Evolutionary conservation across 192 early-diverging fungal genomes (phyloP), one percentile per base, ranked within the genome.

Genomic region (Podila epicladia): DNA sequence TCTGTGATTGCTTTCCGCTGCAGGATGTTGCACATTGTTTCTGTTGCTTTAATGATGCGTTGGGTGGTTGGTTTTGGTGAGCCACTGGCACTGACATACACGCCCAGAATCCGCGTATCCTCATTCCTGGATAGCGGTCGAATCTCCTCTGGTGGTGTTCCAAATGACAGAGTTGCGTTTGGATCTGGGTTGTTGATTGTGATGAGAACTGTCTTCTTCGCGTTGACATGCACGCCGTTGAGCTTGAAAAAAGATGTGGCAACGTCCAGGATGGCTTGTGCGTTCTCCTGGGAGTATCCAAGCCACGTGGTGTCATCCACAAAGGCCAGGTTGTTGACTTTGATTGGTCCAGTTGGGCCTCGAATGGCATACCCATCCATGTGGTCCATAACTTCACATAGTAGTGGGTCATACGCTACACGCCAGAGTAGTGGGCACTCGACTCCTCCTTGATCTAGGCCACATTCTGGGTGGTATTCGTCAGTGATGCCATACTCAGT

Each of bases 361-460:
- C 24, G 19, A 5, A 55, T 24, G 53, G 0, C 24, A 5, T 55
- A 55, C 6, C 53, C 53, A 29, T 29, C 8, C 26, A 24, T 0
- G 28, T 31, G 1, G 12, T 60, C 59, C 29, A 17, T 24, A 2
- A 60, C 45, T 41, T n/a, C 45, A n/a, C 38, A 64, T 0, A 75
- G 63, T 20, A 75, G 62, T 0, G 67, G 22, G 62, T 69, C 74
- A 31, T 75, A 75, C 0, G 62, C 74, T 0, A 75, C 15, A 0
- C 74, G 9, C 74, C 74, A 69, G 0, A 75, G 29, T 2, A 75
- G 55, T 32, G 74, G 74, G n/a, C 62, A 69, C 33, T 75, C 74
- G 0, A 75, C 67, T 22, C 74, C 66, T 11, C 74, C 74, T 51
- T 75, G 74, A 60, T 75, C 74, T 41, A 75, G 55, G 7, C 74